Evolutionary conservation across 305 asterid species (phyloP), one percentile per base, ranked within the genome.

Genomic region (Fraxinus greggii): DNA sequence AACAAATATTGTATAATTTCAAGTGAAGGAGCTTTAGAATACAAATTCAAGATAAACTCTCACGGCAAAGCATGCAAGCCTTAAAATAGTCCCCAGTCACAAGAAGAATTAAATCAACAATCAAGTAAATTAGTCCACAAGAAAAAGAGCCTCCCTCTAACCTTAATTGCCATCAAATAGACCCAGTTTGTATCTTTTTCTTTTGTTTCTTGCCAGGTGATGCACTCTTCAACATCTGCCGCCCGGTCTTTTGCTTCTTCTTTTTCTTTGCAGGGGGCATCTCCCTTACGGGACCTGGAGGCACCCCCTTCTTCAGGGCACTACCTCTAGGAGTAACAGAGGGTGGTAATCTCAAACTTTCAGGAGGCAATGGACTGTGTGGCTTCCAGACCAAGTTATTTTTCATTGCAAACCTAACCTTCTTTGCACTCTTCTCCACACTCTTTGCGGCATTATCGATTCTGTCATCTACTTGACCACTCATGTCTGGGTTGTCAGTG

Each of bases 361-460:
- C 96, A 4, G 99, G 97, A 77, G 99, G 99, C 92, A 97, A 59
- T 38, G 98, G 99, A 83, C 84, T 93, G 82, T 90, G 92, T 56
- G 98, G 95, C 85, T 91, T 97, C 98, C 98, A 94, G 1, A 93
- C 89, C 91, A 96, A 86, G 89, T 96, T 96, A 79, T 92, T 92
- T 90, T 93, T 96, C 95, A 93, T 93, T 2, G 95, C 83, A 86
- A 97, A 97, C 75, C 95, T 86, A 42, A 97, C 99, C 80, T 91
- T 96, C 92, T 94, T 96, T n/a, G 88, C 88, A 80, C 98, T 91
- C 88, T 89, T 93, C 45, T 86, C 93, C 82, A 79, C 87, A 85
- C 92, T 91, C 90, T 79, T 91, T 69, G 80, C 86, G 45, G 82
- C 78, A 19, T 83, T 85, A 81, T 77, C 86, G 54, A 65, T 82